phyloP scores from a whole-genome alignment of 164 flowering plant species.

The Cinnamomum micranthum region DNA sequence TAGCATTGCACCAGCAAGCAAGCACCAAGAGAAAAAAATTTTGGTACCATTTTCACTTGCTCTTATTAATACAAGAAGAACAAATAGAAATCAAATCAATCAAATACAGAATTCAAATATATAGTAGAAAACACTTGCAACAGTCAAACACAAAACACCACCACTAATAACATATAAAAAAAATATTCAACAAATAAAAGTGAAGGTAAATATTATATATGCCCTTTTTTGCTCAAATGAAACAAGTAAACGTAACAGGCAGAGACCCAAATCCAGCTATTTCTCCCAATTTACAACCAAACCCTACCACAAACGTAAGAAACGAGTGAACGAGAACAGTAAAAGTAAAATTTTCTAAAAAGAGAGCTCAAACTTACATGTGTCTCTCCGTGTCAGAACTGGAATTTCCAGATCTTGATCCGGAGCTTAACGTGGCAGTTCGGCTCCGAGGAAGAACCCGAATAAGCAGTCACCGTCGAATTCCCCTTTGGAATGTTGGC shows the following conservation, averaged over 20 bases:
- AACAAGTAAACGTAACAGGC: neutral
- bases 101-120: too few species aligned
- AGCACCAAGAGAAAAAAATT: too few species aligned
- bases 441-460: conserved; percentile 14
- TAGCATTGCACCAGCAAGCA: too few species aligned
- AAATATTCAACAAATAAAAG: neutral
- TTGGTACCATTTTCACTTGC: too few species aligned
- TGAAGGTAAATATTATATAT: neutral
- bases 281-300: conserved; percentile 1
- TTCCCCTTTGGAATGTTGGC: conserved; percentile 25
- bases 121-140: neutral
- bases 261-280: neutral
- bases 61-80: too few species aligned
- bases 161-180: neutral
- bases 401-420: conserved; percentile 64
- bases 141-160: neutral
- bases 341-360: neutral
- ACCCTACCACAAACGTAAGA: neutral
- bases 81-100: too few species aligned
- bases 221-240: neutral
- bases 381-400: neutral
- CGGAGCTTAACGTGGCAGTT: conserved; percentile 55
- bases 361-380: too few species aligned
- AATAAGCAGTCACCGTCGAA: conserved; percentile 8
- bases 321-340: neutral